phyloP scores from a whole-genome alignment of 257 asterid genomes.

The Ehretia macrophylla region DNA sequence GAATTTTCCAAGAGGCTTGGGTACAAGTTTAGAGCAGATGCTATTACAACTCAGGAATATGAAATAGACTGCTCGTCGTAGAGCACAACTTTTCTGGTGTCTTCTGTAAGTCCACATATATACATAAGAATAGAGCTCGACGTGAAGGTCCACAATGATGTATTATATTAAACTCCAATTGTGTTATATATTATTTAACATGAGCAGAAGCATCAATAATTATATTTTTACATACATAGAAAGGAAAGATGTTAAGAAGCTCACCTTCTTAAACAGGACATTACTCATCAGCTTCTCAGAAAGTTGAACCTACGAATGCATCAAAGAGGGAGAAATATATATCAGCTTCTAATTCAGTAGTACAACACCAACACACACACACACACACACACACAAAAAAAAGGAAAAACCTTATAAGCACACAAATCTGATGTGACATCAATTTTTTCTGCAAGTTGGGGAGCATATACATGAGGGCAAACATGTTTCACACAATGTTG shows the following conservation, averaged over 20 bases:
- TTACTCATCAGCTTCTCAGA: conserved; percentile 91
- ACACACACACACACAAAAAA: neutral
- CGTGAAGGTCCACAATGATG: too few species aligned
- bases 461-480: conserved; percentile 90
- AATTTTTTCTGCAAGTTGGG: conserved; percentile 87
- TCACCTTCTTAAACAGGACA: conserved; percentile 89
- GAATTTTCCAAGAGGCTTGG: too few species aligned
- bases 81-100: too few species aligned
- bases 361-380: conserved; percentile 8
- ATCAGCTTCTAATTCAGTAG: conserved; percentile 15
- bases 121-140: too few species aligned
- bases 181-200: too few species aligned
- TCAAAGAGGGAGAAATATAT: conserved; percentile 23
- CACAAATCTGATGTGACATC: conserved; percentile 99
- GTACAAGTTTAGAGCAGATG: too few species aligned
- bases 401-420: conserved; percentile 66
- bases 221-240: too few species aligned
- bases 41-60: too few species aligned
- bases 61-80: too few species aligned
- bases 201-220: too few species aligned
- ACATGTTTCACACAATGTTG: conserved; percentile 80
- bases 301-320: conserved; percentile 64
- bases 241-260: neutral
- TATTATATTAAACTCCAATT: too few species aligned
- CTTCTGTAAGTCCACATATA: too few species aligned